phyloP scores from a whole-genome alignment of 331 rosid species.

The Rhamnella rubrinervis region DNA sequence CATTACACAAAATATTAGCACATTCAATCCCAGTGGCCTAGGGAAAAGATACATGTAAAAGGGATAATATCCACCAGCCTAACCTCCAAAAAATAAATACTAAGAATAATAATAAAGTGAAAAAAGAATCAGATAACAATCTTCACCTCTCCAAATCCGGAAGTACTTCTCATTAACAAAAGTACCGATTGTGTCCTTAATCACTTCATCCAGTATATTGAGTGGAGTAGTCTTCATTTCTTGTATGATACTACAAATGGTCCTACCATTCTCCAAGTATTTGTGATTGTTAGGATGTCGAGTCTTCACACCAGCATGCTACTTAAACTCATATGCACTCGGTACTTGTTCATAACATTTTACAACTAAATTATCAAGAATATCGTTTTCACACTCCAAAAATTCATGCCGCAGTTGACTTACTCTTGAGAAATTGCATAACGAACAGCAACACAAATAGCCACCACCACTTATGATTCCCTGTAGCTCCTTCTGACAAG shows the following conservation, averaged over 20 bases:
- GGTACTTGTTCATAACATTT: constrained; percentile 57
- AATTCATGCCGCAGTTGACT: constrained; percentile 19
- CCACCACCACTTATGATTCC: constrained; percentile 88
- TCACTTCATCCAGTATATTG: constrained; percentile 67
- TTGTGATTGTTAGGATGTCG: constrained; percentile 98
- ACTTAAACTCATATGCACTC: constrained; percentile 95
- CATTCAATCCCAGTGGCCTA: too few species aligned
- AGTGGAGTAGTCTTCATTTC: constrained; percentile 83
- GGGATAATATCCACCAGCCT: too few species aligned
- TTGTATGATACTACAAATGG: constrained; percentile 81
- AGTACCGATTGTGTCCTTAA: constrained; percentile 70
- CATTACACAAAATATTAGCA: not conserved
- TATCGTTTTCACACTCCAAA: constrained; percentile 7
- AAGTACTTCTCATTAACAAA: constrained; percentile 69
- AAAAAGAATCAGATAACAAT: not conserved
- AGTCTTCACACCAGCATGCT: constrained; percentile 93
- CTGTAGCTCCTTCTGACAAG: constrained; percentile 55
- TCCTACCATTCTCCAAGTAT: constrained; percentile 84
- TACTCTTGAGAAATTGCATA: constrained; percentile 66
- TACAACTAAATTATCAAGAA: constrained; percentile 10
- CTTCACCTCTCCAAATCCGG: constrained; percentile 78
- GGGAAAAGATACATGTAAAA: too few species aligned
- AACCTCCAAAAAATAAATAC: too few species aligned
- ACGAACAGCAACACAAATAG: constrained; percentile 79
- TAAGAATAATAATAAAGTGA: not conserved